These are phyloP conservation scores for Wickerhamiella occidentalis DNA, from an alignment of 805 yeast species.

Conservation along the genomic window DNA sequence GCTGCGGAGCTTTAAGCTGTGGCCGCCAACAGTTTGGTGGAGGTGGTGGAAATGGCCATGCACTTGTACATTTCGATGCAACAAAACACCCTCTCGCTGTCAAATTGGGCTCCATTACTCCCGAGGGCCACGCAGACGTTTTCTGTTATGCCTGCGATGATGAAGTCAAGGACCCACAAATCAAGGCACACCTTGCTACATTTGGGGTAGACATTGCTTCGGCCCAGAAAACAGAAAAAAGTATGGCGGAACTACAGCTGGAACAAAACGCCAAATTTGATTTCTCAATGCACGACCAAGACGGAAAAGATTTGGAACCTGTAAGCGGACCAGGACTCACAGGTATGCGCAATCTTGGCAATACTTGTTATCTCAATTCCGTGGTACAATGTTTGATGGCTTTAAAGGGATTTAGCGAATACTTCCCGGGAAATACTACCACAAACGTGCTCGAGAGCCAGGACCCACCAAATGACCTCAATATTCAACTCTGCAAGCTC, in stretches of 20 bases:
- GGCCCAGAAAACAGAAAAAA: slow-evolving; percentile 67
- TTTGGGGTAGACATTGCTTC: slow-evolving; percentile 56
- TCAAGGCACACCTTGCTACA: slow-evolving; percentile 37
- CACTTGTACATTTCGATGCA: slow-evolving; percentile 52
- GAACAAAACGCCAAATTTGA: slow-evolving; percentile 94
- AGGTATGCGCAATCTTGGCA: slow-evolving; percentile 83
- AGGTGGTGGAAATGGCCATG: slow-evolving; percentile 88
- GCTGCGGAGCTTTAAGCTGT: slow-evolving; percentile 87
- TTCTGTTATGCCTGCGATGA: slow-evolving; percentile 85
- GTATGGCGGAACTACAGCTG: slow-evolving; percentile 74
- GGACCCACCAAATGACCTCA: slow-evolving; percentile 46
- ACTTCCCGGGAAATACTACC: slow-evolving; percentile 21
- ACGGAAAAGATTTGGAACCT: slow-evolving; percentile 53
- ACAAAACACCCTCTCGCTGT: slow-evolving; percentile 71
- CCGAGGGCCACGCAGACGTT: slow-evolving; percentile 62
- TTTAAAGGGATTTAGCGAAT: slow-evolving; percentile 26
- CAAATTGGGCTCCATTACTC: slow-evolving; percentile 77
- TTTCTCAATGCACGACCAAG: slow-evolving; percentile 60
- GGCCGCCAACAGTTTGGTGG: slow-evolving; percentile 94
- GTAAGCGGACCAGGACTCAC: slow-evolving; percentile 67
- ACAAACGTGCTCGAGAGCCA: slow-evolving; percentile 29
- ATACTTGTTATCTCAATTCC: slow-evolving; percentile 81
- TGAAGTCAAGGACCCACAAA: slow-evolving; percentile 64
- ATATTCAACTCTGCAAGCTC: slow-evolving; percentile 65
- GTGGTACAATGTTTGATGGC: slow-evolving; percentile 60